Evolutionary conservation across 179 eudicot genomes (phyloP).

Genomic region (Nepenthes alata): DNA sequence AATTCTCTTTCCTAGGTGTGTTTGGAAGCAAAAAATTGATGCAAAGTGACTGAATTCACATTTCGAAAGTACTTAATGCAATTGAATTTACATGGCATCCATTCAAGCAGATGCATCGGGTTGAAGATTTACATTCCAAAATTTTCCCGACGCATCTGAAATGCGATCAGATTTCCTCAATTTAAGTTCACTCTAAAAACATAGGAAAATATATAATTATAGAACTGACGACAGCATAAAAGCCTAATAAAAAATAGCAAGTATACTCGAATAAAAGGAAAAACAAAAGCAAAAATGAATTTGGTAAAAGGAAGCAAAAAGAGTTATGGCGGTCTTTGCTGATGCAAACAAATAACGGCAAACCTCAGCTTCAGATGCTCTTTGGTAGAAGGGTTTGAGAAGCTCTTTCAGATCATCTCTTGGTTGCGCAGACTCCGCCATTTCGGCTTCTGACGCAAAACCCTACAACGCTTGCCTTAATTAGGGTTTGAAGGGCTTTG

Average conservation of each 20-base stretch:
- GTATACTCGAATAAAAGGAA: neutral
- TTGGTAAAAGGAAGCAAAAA: too few relatives aligned
- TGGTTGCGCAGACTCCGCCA: slow-evolving; percentile 16
- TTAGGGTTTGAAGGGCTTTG: too few relatives aligned
- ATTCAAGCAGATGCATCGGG: too few relatives aligned
- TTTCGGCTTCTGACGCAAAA: slow-evolving; percentile 3
- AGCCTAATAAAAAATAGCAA: neutral
- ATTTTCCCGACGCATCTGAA: neutral
- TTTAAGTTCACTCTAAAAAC: neutral
- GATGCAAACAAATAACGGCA: neutral
- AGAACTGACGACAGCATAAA: neutral
- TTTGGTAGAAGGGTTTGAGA: slow-evolving; percentile 30
- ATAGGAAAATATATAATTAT: neutral
- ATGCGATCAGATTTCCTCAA: neutral
- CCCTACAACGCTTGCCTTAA: slow-evolving; percentile 3
- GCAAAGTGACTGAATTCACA: too few relatives aligned
- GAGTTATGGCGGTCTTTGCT: too few relatives aligned
- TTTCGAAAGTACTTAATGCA: too few relatives aligned
- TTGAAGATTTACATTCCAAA: too few relatives aligned
- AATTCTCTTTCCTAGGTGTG: too few relatives aligned
- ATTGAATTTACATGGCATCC: neutral
- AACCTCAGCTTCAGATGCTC: slow-evolving; percentile 39
- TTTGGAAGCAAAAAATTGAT: too few relatives aligned
- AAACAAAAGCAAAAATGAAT: too few relatives aligned
- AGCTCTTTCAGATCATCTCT: slow-evolving; percentile 25